phyloP scores from a whole-genome alignment of 2,329 filamentous ascomycete species.

The Elsinoe batatas region DNA sequence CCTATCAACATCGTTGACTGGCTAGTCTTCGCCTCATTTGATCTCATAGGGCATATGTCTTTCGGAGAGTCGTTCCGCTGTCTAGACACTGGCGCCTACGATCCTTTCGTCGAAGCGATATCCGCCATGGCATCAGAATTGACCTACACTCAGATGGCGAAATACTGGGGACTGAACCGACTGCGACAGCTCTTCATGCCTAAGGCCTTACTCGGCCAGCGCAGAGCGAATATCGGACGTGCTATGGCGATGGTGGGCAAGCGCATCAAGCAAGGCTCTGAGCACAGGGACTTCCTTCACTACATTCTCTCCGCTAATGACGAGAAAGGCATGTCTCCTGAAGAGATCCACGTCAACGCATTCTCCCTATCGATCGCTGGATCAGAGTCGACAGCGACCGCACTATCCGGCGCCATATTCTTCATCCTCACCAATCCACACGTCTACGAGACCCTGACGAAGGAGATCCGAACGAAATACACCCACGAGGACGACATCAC shows the following conservation, averaged over 20 bases:
- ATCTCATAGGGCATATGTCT: slow-evolving; percentile 19
- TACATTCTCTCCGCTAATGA: slow-evolving; percentile 23
- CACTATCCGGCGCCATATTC: slow-evolving; percentile 29
- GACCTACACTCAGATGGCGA: too few species aligned
- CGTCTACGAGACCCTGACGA: slow-evolving; percentile 23
- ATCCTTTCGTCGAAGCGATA: too few species aligned
- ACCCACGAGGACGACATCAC: slow-evolving; percentile 21
- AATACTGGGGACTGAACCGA: too few species aligned
- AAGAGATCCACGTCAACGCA: too few species aligned
- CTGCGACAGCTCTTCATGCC: too few species aligned
- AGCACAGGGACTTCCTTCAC: too few species aligned
- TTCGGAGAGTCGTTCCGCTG: slow-evolving; percentile 27
- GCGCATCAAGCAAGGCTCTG: too few species aligned
- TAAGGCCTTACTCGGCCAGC: too few species aligned
- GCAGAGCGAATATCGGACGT: too few species aligned
- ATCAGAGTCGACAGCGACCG: slow-evolving; percentile 35
- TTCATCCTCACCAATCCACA: slow-evolving; percentile 27
- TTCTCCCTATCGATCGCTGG: slow-evolving; percentile 25
- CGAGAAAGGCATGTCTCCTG: too few species aligned
- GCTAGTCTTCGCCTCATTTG: slow-evolving; percentile 24
- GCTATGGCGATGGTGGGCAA: too few species aligned
- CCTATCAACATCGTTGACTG: slow-evolving; percentile 21
- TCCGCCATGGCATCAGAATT: too few species aligned
- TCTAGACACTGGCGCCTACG: slow-evolving; percentile 17
- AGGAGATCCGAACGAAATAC: slow-evolving; percentile 26